Evolutionary conservation across 306 rosid genomes (phyloP).

Genomic region (Lithocarpus polystachyus): DNA sequence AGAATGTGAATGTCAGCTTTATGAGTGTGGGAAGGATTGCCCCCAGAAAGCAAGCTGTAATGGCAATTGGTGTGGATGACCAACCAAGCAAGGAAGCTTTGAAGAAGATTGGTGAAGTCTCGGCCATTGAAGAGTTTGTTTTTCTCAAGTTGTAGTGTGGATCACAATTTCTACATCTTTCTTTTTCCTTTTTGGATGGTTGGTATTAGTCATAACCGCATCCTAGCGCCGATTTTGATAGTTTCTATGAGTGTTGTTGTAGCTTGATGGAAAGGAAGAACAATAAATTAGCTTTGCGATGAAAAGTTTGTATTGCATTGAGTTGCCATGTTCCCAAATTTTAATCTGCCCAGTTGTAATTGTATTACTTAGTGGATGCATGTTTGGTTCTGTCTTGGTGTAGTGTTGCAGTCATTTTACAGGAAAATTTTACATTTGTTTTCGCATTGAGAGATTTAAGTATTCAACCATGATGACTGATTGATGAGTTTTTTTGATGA

Average conservation of each 20-base stretch:
- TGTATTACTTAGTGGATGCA: neutral
- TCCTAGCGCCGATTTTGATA: conserved; percentile 42
- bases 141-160: conserved; percentile 73
- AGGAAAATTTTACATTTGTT: neutral
- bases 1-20: conserved; percentile 94
- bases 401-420: neutral
- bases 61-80: conserved; percentile 98
- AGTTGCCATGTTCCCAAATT: neutral
- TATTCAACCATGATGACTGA: no score
- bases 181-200: conserved; percentile 16
- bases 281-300: conserved; percentile 36
- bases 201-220: conserved; percentile 12
- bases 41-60: conserved; percentile 97
- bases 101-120: conserved; percentile 82
- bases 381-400: neutral
- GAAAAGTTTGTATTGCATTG: neutral
- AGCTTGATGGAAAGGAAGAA: conserved; percentile 21
- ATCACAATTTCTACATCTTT: neutral
- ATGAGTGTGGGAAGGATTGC: conserved; percentile 98
- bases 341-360: neutral
- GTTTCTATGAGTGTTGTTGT: conserved; percentile 11
- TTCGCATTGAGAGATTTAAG: no score
- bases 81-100: conserved; percentile 65
- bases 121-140: conserved; percentile 91
- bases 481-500: no score